phyloP scores from a whole-genome alignment of 768 basidiomycete genomes.

The Omphalotus guepiniiformis region DNA sequence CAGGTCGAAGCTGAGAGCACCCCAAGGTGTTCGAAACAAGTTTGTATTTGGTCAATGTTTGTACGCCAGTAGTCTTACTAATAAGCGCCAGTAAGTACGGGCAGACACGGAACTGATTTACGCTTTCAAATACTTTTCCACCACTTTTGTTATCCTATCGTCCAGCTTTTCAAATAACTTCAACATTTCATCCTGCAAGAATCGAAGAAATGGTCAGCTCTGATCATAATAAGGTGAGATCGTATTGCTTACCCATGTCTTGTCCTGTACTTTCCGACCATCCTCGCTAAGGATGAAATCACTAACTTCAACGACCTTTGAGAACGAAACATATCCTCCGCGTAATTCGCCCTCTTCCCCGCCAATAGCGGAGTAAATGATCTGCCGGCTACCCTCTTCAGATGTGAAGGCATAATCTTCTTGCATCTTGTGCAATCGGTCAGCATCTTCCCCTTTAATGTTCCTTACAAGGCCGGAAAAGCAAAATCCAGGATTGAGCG shows the following conservation, averaged over 20 bases:
- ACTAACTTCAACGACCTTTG: conserved; percentile 19
- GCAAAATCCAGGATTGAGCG: conserved; percentile 27
- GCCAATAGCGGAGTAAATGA: conserved; percentile 27
- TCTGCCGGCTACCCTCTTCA: conserved; percentile 30
- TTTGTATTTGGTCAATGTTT: too few relatives aligned
- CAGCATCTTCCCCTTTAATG: background rate
- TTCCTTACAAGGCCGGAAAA: conserved; percentile 20
- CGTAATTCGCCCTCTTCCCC: conserved; percentile 9
- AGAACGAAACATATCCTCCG: background rate
- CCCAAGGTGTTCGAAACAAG: too few relatives aligned
- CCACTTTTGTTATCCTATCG: background rate
- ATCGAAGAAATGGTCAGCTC: background rate
- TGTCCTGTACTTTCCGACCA: conserved; percentile 24
- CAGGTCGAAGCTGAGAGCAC: too few relatives aligned
- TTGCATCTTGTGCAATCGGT: background rate
- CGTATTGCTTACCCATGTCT: conserved; percentile 29
- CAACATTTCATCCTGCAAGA: conserved; percentile 21
- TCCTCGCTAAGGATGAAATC: conserved; percentile 29
- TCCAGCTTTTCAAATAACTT: conserved; percentile 14
- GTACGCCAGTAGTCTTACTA: too few relatives aligned
- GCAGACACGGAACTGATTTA: too few relatives aligned
- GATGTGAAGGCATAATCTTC: conserved; percentile 13
- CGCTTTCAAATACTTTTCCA: background rate
- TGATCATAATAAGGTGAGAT: background rate
- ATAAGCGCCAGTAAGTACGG: too few relatives aligned